phyloP scores from a whole-genome alignment of 2,329 filamentous ascomycete species.

The Epichloe hybrida region DNA sequence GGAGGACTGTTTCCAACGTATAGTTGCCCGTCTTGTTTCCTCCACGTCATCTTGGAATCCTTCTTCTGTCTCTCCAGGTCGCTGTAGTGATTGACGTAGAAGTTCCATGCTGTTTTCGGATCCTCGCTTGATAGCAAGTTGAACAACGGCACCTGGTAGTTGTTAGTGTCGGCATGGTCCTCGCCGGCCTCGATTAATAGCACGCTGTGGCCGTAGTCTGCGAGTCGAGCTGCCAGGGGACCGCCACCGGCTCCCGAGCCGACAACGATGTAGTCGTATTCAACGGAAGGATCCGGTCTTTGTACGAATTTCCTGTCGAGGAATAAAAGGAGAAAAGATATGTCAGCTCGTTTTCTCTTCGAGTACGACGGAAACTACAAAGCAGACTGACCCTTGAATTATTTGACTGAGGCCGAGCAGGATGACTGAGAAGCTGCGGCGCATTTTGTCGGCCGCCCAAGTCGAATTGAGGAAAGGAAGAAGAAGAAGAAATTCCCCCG shows the following conservation, averaged over 20 bases:
- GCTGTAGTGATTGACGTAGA: conserved; percentile 48
- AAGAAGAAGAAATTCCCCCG: too few relatives aligned
- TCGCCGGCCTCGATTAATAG: conserved; percentile 49
- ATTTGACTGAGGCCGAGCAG: background rate
- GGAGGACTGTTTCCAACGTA: conserved; percentile 25
- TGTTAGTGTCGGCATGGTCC: conserved; percentile 34
- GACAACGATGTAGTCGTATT: conserved; percentile 18
- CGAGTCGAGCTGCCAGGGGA: conserved; percentile 29
- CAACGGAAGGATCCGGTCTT: too few relatives aligned
- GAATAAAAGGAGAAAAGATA: too few relatives aligned
- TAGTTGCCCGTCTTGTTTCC: conserved; percentile 32
- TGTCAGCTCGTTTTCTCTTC: too few relatives aligned
- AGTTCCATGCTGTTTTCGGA: conserved; percentile 34
- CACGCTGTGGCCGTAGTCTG: conserved; percentile 29
- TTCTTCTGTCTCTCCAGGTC: conserved; percentile 34
- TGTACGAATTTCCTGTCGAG: too few relatives aligned
- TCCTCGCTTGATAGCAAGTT: background rate
- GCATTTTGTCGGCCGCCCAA: too few relatives aligned
- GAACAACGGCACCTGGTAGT: conserved; percentile 24
- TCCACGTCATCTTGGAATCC: conserved; percentile 46
- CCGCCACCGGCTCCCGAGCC: conserved; percentile 50
- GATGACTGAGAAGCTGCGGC: background rate
- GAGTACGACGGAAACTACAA: too few relatives aligned
- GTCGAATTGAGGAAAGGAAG: too few relatives aligned
- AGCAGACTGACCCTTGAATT: background rate